Evolutionary conservation across 306 rosid genomes (phyloP).

Genomic region (Carpinus fangiana): DNA sequence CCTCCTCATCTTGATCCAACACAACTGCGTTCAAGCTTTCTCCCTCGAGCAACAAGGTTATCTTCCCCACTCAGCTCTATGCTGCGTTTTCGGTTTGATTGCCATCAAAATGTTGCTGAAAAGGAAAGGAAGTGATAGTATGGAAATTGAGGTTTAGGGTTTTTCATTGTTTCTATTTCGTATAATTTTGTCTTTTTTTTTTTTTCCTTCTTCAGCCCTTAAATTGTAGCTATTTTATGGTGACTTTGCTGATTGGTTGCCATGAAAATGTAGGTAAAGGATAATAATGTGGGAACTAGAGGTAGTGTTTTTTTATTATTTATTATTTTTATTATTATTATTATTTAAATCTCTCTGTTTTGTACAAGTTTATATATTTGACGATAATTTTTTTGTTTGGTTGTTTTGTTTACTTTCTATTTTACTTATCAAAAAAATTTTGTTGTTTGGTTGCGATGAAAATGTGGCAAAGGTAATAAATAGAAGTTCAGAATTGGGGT

Average conservation of each 20-base stretch:
- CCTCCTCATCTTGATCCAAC: conserved; percentile 80
- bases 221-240: no score
- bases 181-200: not conserved
- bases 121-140: not conserved
- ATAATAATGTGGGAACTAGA: not conserved
- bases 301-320: not conserved
- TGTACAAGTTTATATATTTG: not conserved
- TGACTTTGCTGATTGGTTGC: no score
- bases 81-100: not conserved
- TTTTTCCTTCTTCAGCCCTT: no score
- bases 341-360: not conserved
- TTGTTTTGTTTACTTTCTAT: no score
- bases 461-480: not conserved
- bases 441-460: not conserved
- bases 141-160: not conserved
- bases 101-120: no score
- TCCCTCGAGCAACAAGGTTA: conserved; percentile 32
- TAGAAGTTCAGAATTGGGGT: not conserved
- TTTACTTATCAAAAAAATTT: not conserved
- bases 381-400: not conserved
- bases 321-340: no score
- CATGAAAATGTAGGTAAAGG: no score
- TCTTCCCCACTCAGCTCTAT: not conserved
- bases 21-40: conserved; percentile 81
- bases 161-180: not conserved